A percentile compares a stretch with the other conserved stretches of the same genome.
Conservation (phyloP, 1,284 basidiomycete species). For the Sporisorium graminicola region DNA sequence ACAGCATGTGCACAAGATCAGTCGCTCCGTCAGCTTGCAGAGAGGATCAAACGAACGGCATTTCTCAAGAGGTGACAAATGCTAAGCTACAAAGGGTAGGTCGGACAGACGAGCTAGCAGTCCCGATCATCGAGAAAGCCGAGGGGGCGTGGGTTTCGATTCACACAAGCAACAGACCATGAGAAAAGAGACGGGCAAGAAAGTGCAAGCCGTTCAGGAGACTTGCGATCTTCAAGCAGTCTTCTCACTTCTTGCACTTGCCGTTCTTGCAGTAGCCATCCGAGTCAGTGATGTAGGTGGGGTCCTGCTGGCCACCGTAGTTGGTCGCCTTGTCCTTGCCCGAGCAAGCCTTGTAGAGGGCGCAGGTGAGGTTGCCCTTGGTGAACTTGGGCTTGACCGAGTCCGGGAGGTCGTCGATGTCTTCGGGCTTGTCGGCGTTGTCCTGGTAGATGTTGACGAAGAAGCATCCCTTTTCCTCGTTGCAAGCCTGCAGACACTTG, state of each 20-base stretch:
- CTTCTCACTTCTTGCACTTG: conserved; percentile 19
- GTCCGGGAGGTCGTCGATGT: conserved; percentile 19
- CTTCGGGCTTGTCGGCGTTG: conserved; percentile 18
- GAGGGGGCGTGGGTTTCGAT: too few species aligned
- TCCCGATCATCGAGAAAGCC: conserved; percentile 5
- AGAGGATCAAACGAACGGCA: neutral
- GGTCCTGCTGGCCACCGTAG: conserved; percentile 55
- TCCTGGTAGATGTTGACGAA: conserved; percentile 56
- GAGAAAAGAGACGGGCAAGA: neutral
- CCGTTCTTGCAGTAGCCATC: conserved; percentile 47
- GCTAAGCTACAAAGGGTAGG: neutral
- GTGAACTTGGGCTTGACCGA: conserved; percentile 42
- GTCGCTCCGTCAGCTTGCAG: neutral
- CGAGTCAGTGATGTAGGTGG: conserved; percentile 46
- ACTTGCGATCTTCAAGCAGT: too few species aligned
- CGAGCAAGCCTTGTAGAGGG: conserved; percentile 46
- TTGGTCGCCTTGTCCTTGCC: conserved; percentile 35
- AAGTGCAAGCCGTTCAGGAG: too few species aligned
- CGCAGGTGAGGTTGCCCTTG: conserved; percentile 43
- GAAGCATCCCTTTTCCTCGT: conserved; percentile 27
- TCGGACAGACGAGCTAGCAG: neutral
- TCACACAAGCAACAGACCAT: too few species aligned
- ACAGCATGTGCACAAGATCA: neutral
- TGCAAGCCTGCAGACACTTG: conserved; percentile 38
- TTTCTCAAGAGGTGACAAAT: neutral